Evolutionary conservation across 2,329 filamentous ascomycete species (phyloP).

Genomic region (Diplodia seriata): DNA sequence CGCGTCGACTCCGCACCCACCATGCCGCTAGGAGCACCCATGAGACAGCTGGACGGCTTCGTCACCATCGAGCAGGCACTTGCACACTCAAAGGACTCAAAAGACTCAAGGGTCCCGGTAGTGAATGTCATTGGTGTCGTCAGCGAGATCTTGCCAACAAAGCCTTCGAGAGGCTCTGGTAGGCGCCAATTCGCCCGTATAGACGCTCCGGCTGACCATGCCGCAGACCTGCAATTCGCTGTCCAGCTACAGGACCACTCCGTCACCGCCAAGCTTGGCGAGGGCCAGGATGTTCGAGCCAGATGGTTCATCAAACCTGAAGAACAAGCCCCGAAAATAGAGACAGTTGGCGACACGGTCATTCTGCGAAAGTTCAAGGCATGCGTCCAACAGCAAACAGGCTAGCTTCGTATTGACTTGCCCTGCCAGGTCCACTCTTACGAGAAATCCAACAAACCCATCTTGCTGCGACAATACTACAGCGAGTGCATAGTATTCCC

Average conservation of each 20-base stretch:
- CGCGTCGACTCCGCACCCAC: not conserved
- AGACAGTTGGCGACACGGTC: constrained; percentile 66
- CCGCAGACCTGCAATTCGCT: constrained; percentile 16
- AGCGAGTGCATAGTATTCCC: constrained; percentile 38
- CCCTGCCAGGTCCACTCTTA: not conserved
- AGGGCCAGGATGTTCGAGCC: not conserved
- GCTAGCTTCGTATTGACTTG: no score
- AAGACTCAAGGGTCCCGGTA: not conserved
- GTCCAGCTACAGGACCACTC: constrained; percentile 38
- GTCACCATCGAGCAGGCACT: constrained; percentile 4
- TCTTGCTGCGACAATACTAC: not conserved
- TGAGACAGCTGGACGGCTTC: constrained; percentile 19
- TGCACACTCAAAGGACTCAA: not conserved
- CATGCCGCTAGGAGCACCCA: constrained; percentile 20
- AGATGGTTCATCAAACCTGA: constrained; percentile 1
- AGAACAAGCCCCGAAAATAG: constrained; percentile 52
- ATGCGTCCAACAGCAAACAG: not conserved
- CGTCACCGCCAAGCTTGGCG: not conserved
- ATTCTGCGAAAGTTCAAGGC: constrained; percentile 56
- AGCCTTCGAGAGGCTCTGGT: constrained; percentile 11
- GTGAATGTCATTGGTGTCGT: constrained; percentile 31
- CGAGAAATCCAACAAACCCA: not conserved
- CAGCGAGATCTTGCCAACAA: not conserved
- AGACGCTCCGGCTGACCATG: not conserved
- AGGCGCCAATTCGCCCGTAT: not conserved